These are phyloP conservation scores for Allodekkera sacchari DNA, from an alignment of 805 yeast genomes.

Conservation along the genomic window DNA sequence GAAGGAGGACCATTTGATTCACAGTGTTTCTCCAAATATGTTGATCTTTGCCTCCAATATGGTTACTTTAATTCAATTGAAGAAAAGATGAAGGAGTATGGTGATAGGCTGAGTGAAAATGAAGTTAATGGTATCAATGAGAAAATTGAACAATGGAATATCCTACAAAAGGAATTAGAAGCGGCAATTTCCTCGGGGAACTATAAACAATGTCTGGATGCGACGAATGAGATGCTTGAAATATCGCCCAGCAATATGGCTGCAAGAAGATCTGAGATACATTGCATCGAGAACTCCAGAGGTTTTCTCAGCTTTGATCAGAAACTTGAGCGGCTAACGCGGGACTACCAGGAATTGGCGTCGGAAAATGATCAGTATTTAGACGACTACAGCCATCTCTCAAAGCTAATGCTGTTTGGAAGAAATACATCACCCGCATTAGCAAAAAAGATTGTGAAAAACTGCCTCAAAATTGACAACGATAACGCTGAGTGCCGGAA, in stretches of 20 bases:
- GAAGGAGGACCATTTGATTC: conserved; percentile 22
- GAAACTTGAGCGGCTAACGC: conserved; percentile 15
- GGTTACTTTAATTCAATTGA: conserved; percentile 39
- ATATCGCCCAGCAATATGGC: conserved; percentile 36
- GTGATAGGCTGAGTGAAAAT: conserved; percentile 2
- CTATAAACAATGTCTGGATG: conserved; percentile 17
- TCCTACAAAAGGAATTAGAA: not conserved
- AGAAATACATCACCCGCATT: conserved; percentile 8
- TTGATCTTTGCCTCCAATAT: conserved; percentile 40
- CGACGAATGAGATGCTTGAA: conserved; percentile 26
- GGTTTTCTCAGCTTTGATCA: conserved; percentile 9
- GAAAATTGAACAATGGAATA: conserved; percentile 2
- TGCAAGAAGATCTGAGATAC: conserved; percentile 26
- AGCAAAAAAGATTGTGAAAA: conserved; percentile 20
- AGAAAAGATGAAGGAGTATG: conserved; percentile 11
- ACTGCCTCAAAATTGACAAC: conserved; percentile 71
- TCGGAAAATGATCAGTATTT: conserved; percentile 13
- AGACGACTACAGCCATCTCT: conserved; percentile 17
- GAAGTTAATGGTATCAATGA: conserved; percentile 3
- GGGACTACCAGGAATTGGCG: conserved; percentile 17
- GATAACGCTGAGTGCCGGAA: conserved; percentile 55
- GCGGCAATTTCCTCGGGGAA: not conserved
- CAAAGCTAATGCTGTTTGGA: conserved; percentile 22
- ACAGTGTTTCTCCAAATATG: conserved; percentile 42
- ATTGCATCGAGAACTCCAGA: conserved; percentile 15